A percentile compares a stretch with the other conserved stretches of the same genome.
Evolutionary conservation across 2,329 filamentous ascomycete genomes (phyloP).

Genomic region (Ascochyta koolunga): DNA sequence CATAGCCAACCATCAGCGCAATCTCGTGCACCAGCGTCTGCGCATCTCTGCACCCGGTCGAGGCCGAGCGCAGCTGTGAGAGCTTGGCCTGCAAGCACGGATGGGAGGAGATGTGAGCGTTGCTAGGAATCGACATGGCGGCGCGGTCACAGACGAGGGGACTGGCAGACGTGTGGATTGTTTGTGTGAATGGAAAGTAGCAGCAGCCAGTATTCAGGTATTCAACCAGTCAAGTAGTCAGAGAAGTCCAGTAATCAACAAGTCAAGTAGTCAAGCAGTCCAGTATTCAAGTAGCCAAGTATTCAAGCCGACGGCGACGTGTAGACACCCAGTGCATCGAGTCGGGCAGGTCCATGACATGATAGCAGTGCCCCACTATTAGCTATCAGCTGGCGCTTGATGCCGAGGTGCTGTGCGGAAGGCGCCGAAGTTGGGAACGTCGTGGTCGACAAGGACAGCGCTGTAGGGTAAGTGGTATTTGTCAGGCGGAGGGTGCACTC

Average conservation of each 20-base stretch:
- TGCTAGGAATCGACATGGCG: slow-evolving; percentile 54
- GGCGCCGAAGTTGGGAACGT: too few relatives aligned
- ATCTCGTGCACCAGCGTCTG: slow-evolving; percentile 87
- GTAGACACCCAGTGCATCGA: neutral
- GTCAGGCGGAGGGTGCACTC: too few relatives aligned
- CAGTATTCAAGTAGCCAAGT: too few relatives aligned
- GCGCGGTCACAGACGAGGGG: neutral
- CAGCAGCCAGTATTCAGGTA: neutral
- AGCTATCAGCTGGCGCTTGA: neutral
- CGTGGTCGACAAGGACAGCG: too few relatives aligned
- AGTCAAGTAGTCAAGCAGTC: too few relatives aligned
- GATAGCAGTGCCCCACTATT: slow-evolving; percentile 11
- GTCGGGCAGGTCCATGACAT: slow-evolving; percentile 12
- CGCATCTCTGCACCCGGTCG: slow-evolving; percentile 74
- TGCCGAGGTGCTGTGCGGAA: too few relatives aligned
- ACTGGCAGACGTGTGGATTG: neutral
- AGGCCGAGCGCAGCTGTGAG: slow-evolving; percentile 80
- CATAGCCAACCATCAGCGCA: slow-evolving; percentile 77
- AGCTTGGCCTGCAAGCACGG: slow-evolving; percentile 89
- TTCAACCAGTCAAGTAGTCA: too few relatives aligned
- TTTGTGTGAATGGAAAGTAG: neutral
- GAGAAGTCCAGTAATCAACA: too few relatives aligned
- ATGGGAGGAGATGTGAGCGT: slow-evolving; percentile 79
- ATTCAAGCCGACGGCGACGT: slow-evolving; percentile 2
- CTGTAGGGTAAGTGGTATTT: too few relatives aligned